Conservation (phyloP, 441 rosid species). For the Populus trichocarpa region DNA sequence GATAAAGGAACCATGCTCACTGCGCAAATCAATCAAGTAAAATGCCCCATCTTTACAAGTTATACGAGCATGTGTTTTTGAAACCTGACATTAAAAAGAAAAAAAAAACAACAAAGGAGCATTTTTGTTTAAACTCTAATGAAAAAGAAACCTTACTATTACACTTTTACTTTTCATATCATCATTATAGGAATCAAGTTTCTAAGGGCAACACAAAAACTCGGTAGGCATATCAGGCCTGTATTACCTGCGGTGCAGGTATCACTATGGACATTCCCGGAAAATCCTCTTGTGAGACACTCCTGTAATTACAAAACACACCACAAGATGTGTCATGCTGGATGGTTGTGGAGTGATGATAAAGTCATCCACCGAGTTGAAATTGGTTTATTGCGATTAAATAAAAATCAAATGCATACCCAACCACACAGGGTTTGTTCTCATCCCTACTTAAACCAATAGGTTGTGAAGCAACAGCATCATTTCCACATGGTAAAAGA, state of each 20-base stretch:
- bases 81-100: slow-evolving; percentile 44
- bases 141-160: background rate
- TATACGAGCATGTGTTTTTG: slow-evolving; percentile 71
- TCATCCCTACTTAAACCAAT: slow-evolving; percentile 56
- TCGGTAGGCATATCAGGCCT: background rate
- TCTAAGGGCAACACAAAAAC: background rate
- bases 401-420: slow-evolving; percentile 38
- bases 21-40: slow-evolving; percentile 62
- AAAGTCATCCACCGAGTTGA: background rate
- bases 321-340: background rate
- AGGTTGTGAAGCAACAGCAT: slow-evolving; percentile 41
- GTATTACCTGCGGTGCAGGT: slow-evolving; percentile 55
- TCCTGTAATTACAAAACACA: slow-evolving; percentile 41
- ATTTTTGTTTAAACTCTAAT: background rate
- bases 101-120: background rate
- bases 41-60: slow-evolving; percentile 72
- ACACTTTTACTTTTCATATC: background rate
- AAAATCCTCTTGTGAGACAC: slow-evolving; percentile 43
- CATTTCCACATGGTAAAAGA: slow-evolving; percentile 56
- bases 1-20: slow-evolving; percentile 74
- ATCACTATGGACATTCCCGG: slow-evolving; percentile 53
- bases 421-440: slow-evolving; percentile 54
- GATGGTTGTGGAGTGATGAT: background rate
- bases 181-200: slow-evolving; percentile 3
- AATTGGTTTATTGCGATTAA: background rate